Evolutionary conservation across 1,284 basidiomycete genomes (phyloP), one percentile per base, ranked within the genome.

Genomic region (Hemileia vastatrix): DNA sequence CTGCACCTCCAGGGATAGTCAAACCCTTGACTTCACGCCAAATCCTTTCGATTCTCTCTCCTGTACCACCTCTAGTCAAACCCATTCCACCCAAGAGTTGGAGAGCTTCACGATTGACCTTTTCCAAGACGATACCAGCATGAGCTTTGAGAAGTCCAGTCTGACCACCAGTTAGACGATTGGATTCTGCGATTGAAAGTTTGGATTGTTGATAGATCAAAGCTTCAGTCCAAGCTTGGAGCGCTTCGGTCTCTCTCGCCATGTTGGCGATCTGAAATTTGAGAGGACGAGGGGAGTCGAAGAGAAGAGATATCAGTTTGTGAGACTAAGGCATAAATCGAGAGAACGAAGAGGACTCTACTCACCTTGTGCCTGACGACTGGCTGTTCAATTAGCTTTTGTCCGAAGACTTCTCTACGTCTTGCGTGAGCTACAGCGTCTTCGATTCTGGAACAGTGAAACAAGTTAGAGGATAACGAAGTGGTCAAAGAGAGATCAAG

Each of bases 101-200:
- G 21, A 68, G 64, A 8, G 68, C 59, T 53, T 71, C 70, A 5
- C 69, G 33, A 32, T 63, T 65, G 5, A 70, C 67, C 19, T 71
- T 58, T 27, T 71, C 68, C 32, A 71, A 47, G 49, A 70, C 68
- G 47, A 71, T 70, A 6, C 67, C 68, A n/a, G 71, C 67, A 48
- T 72, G 71, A 8, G 71, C 70, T 64, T 72, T 72, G 48, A 72
- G 59, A 49, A 70, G 58, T 2, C 67, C 71, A 33, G 67, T 67
- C 23, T 65, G 65, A 13, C 71, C 71, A 4, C 71, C 71, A 18
- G 67, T 69, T 45, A 68, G 32, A 40, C 68, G 15, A 50, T 70
- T 72, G 1, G 65, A 63, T 54, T 72, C 53, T 2, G 56, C 36
- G 13, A 66, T 68, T 18, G 63, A 61, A 53, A 72, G 32, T 48